phyloP scores from a whole-genome alignment of 176 grass and related monocot species.

The Melocanna baccifera region DNA sequence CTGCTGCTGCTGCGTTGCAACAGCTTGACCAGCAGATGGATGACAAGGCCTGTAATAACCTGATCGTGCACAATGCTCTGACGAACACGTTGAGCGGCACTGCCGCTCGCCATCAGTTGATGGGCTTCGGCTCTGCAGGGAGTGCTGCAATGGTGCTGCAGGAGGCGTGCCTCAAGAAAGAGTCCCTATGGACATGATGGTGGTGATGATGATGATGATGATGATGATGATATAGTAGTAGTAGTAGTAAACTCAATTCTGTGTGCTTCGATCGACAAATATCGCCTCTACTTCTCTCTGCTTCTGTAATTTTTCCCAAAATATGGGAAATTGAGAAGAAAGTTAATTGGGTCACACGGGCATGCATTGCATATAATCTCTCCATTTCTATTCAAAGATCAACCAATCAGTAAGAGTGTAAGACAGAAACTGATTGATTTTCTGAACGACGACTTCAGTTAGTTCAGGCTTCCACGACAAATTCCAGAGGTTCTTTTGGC shows the following conservation, averaged over 20 bases:
- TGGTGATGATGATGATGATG: background rate
- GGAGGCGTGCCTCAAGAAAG: slow-evolving; percentile 59
- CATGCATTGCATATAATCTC: background rate
- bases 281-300: background rate
- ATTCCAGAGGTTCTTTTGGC: background rate
- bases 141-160: slow-evolving; percentile 26
- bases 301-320: slow-evolving; percentile 29
- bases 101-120: background rate
- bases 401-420: background rate
- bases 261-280: background rate
- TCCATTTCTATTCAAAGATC: background rate
- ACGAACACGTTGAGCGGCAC: background rate
- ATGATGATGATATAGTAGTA: too few relatives aligned
- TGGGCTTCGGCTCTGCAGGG: background rate
- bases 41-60: background rate
- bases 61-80: background rate
- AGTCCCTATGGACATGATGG: slow-evolving; percentile 57
- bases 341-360: background rate
- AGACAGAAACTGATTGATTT: background rate
- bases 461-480: background rate
- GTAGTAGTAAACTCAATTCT: slow-evolving; percentile 1
- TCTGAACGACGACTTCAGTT: background rate
- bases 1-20: background rate
- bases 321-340: slow-evolving; percentile 10
- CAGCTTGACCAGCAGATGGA: background rate